Percentiles rank a stretch among this genome's conserved stretches.
Evolutionary conservation across 768 basidiomycete species (phyloP).

Genomic region (Lentinula sp.): DNA sequence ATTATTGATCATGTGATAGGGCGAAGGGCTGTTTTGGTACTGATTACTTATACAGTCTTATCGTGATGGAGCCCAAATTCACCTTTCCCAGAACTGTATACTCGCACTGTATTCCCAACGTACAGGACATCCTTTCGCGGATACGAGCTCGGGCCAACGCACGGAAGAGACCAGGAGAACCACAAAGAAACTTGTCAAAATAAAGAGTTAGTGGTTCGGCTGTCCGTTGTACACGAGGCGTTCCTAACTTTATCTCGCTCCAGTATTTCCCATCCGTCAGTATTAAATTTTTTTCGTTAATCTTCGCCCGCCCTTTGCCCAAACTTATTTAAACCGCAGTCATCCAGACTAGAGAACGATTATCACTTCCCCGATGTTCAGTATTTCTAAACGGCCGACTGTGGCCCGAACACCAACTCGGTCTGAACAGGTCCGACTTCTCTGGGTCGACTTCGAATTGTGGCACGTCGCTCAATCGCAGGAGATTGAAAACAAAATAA

Average conservation of each 20-base stretch:
- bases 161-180: neutral
- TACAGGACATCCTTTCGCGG: neutral
- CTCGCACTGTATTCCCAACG: neutral
- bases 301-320: neutral
- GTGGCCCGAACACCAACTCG: neutral
- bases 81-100: neutral
- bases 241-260: conserved; percentile 4
- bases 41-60: conserved; percentile 1
- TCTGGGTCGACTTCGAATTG: conserved; percentile 6
- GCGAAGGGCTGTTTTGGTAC: neutral
- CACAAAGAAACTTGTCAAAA: neutral
- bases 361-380: neutral
- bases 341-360: neutral
- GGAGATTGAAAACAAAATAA: neutral
- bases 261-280: conserved; percentile 4
- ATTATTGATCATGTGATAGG: conserved; percentile 1
- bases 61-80: neutral
- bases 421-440: conserved; percentile 10
- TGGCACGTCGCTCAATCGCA: conserved; percentile 5
- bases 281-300: neutral
- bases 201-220: neutral
- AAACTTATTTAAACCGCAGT: neutral
- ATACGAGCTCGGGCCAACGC: neutral
- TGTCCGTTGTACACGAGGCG: conserved; percentile 8
- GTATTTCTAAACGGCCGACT: neutral